Evolutionary conservation across 306 rosid genomes (phyloP), one percentile per base, ranked within the genome.

Genomic region (Clitoria ternatea): DNA sequence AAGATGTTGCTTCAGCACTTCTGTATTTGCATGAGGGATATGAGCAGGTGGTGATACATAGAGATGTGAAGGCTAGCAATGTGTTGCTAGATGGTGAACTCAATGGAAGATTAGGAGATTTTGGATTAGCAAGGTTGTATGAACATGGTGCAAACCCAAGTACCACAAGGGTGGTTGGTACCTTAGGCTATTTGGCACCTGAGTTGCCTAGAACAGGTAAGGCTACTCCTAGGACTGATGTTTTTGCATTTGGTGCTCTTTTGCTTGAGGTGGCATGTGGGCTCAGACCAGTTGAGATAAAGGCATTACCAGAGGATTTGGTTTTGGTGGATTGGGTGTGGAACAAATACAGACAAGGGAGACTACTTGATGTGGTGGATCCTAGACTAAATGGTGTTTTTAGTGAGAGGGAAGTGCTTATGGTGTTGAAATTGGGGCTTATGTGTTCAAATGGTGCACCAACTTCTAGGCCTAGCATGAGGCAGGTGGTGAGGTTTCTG

Each of bases 171-270:
- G 97, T 88, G 5, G 92, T 88, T 3, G 97, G 97, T 0, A 88
- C 97, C 4, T 35, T 91, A 47, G 96, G 96, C 12, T 91, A 91
- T 76, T 59, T 91, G 52, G 97, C 97, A n/a, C 97, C 97, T 15
- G 97, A 91, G 70, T 37, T 88, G 4, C 77, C 90, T 0, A 75
- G 89, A 52, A 91, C 97, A 1, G 97, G 96, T 0, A 83, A 79
- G 67, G 85, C 96, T 55, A 88, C 96, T 1, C 72, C 92, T 1
- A 20, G 84, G 53, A 79, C 95, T 0, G 97, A 90, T 66, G 95
- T 90, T 36, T 90, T 69, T 37, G 89, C 90, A 0, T 90, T 91
- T 15, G 96, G 97, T n/a, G 96, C 92, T 2, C 77, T 91, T n/a
- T 67, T 91, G 74, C 81, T 91, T 0, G 97, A 91, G 60, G 96